Base-by-base conservation (phyloP, 2,329 filamentous ascomycete species). In the Didymella exigua region DNA sequence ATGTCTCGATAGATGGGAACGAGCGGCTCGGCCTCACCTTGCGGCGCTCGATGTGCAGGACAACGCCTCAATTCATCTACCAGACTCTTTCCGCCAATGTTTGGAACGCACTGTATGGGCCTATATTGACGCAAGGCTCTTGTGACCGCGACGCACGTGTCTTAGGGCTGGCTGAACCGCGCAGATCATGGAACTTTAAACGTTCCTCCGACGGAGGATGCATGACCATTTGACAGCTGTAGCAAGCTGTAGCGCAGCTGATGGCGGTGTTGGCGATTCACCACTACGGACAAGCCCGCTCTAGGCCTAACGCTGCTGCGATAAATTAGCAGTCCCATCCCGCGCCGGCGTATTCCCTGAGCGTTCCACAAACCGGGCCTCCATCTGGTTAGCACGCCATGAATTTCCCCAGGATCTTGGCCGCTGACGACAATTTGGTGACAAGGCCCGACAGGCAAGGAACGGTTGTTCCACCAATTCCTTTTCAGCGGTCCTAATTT, bases 391-490 rank as follows among this genome's bases (percentile, higher is more conserved):
- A 68, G 60, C 33, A 41, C 52, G 21, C 58, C 56, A 63, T 52
- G 62, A 58, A 38, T 49, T 63, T 58, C 61, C 60, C 64, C 62
- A 67, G 58, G 60, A 63, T 66, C 42, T 58, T 60, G 53, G 56
- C 49, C 45, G 42, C 42, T 49, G 49, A 49, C 49, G 26, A 62
- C 57, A 42, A 41, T 57, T 40, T 62, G 38, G 62, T 63, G 53
- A 55, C 52, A 52, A 56, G 41, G 44, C 37, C 56, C 57, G 55
- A 54, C 41, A 54, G 27, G 36, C 54, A 56, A 51, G 52, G 49
- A 44, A 59, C 54, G 56, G 56, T 59, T 53, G 66, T 68, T 66
- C 66, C 66, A 68, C 66, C 61, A 66, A 67, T 62, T 61, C 61
- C 59, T 62, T 61, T 45, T 53, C 30, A 56, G 58, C 53, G 54